Evolutionary conservation across 1,284 basidiomycete genomes (phyloP), one percentile per base, ranked within the genome.

Genomic region (Ganoderma leucocontextum): DNA sequence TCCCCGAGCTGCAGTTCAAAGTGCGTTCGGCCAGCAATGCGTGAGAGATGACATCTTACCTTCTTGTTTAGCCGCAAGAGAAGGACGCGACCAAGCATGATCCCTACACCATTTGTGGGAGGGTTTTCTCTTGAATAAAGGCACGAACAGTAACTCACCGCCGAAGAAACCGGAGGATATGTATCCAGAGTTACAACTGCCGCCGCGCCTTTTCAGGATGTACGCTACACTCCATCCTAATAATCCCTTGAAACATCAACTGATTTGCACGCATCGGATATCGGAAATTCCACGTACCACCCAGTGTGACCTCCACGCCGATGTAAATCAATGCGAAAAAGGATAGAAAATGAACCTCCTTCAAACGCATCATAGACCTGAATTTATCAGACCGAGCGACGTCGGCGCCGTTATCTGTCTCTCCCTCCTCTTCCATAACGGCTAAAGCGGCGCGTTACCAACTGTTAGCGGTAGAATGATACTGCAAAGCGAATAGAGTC

Each of bases 261-360:
- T 12, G 5, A 57, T 35, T 19, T 10, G 15, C 15, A 0, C 17
- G 33, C 53, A 19, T 33, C 8, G 17, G 13, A 57, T 35, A 72
- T 25, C 7, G 4, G 2, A 17, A 29, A 42, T 44, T 47, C 15
- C 6, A 59, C 66, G 55, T 70, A 87, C 87, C 87, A 71, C 89
- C 90, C 60, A 90, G 84, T 0, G 89, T 89, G 1, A 91, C 89
- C 73, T 91, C 89, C 0, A 89, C 83, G 8, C 35, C 35, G 44
- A 91, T 88, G 73, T 91, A 91, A n/a, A 91, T 84, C 19, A 90
- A 79, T 19, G 86, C 82, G 75, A 89, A 91, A 65, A 89, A 79
- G 0, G 89, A 87, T n/a, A 91, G 77, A 25, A 86, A 76, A 71
- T 91, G 88, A 0, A 91, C 87, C 4, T 83, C 80, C 62, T 81